Base-by-base conservation (phyloP, 2,329 filamentous ascomycete species). In the Magnaporthiopsis poae region DNA sequence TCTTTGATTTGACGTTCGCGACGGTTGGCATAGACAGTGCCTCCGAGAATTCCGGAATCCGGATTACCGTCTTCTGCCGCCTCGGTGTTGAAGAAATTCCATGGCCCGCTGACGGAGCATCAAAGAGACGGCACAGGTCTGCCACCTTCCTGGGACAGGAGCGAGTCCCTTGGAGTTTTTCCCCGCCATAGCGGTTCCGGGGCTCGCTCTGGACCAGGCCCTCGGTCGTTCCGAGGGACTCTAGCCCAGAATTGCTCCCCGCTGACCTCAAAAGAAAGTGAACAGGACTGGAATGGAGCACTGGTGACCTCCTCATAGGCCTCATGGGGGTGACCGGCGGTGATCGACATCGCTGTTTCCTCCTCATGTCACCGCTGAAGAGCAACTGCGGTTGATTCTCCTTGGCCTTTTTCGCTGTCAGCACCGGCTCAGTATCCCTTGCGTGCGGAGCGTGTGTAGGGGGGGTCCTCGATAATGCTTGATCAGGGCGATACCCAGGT, bases 61-160 rank as follows among this genome's bases (percentile, higher is more conserved):
- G 8, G 21, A 9, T 25, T 13, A 7, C 46, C 46, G 5, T 56
- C 46, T 56, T 56, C 18, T 21, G 46, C 11, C 46, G 46, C 46
- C 46, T 56, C 18, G n/a, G 46, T 21, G 46, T 56, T 9, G 46
- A 56, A 56, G 7, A 25, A 25, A 21, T 1, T 25, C 2, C 21
- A 56, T 56, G n/a, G 46, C 4, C 21, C 5, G n/a, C 9, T 25
- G 18, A 25, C 21, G 18, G 46, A 67, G 61, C 46, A 62, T 77
- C 74, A 65, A 76, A 77, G 0, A 74, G 35, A 59, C 52, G 70
- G 33, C 74, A 71, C 56, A 76, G 70, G 25, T 74, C 73, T 2
- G 74, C 69, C 7, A 77, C 75, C 56, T 72, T 75, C 29, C 64
- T 68, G 9, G 69, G 61, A 27, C 61, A 63, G 5, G 61, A 63